phyloP scores from a whole-genome alignment of 2,329 filamentous ascomycete genomes.

The Hypoxylon sp. region DNA sequence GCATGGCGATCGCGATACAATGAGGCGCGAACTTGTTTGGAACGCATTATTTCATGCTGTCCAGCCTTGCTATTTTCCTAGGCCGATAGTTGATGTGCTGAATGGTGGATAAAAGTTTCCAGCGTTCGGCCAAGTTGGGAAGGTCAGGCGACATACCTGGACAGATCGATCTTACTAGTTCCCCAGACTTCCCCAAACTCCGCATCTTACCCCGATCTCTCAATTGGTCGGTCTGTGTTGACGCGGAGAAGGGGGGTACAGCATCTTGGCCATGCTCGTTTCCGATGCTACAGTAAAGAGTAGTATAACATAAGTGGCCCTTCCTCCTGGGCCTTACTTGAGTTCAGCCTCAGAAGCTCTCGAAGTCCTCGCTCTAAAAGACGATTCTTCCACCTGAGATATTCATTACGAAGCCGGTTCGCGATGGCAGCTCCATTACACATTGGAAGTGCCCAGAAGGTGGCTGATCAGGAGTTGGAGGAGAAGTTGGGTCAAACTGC shows the following conservation, averaged over 20 bases:
- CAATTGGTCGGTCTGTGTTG: slow-evolving; percentile 12
- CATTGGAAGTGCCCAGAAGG: slow-evolving; percentile 47
- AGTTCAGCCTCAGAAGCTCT: background rate
- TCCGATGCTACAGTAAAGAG: background rate
- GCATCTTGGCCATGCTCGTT: too few species aligned
- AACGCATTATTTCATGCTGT: background rate
- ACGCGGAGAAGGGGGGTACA: background rate
- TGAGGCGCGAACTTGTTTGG: background rate
- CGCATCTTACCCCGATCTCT: slow-evolving; percentile 28
- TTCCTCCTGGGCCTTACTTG: background rate
- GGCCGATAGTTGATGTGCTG: background rate
- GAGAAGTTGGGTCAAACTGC: slow-evolving; percentile 50
- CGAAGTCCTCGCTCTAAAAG: background rate
- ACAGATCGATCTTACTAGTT: slow-evolving; percentile 20
- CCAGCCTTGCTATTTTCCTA: background rate
- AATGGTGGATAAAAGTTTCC: slow-evolving; percentile 32
- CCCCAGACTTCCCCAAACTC: slow-evolving; percentile 39
- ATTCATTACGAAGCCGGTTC: background rate
- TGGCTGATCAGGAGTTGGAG: slow-evolving; percentile 49
- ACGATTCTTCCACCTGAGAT: background rate
- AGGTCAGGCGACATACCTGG: slow-evolving; percentile 8
- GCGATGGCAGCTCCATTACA: slow-evolving; percentile 44
- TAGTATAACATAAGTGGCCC: slow-evolving; percentile 8
- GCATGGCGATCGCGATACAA: background rate
- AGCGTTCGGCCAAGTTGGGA: slow-evolving; percentile 2